phyloP scores from a whole-genome alignment of 352 stramenopile genomes.

The Globisporangium acanthophoron region DNA sequence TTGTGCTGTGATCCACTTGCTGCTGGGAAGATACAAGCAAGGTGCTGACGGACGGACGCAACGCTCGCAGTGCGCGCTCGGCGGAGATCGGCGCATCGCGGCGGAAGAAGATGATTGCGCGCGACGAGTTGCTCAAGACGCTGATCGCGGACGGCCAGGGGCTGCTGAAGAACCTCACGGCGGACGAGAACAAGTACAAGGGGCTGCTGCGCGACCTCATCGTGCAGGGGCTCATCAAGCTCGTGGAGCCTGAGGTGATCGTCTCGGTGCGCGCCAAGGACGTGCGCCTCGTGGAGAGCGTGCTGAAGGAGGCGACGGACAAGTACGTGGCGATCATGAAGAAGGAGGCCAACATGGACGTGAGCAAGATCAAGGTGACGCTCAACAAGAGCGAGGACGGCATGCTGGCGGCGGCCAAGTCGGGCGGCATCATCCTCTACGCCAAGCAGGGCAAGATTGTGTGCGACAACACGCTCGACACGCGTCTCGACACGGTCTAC shows the following conservation, averaged over 20 bases:
- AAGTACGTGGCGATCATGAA: conserved; percentile 85
- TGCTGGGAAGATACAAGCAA: background rate
- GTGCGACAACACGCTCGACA: conserved; percentile 97
- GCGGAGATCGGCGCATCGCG: conserved; percentile 93
- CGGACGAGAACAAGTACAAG: conserved; percentile 89
- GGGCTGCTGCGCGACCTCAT: conserved; percentile 95
- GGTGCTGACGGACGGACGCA: background rate
- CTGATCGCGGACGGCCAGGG: conserved; percentile 64
- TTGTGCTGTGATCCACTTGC: background rate
- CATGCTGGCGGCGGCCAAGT: conserved; percentile 76
- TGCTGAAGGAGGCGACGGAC: conserved; percentile 83
- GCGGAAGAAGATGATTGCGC: conserved; percentile 96
- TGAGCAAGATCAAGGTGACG: conserved; percentile 87
- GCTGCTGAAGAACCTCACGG: conserved; percentile 43
- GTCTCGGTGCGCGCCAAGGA: conserved; percentile 92
- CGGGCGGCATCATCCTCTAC: conserved; percentile 81
- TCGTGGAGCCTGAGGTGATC: conserved; percentile 94
- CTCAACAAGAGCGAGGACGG: conserved; percentile 86
- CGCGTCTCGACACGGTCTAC: conserved; percentile 76
- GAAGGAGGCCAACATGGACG: conserved; percentile 89
- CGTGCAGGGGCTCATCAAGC: conserved; percentile 98
- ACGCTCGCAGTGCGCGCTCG: conserved; percentile 62
- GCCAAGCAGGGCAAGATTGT: conserved; percentile 95
- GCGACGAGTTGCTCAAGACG: conserved; percentile 88
- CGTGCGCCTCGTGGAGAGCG: conserved; percentile 77